These are phyloP conservation scores for Cyberlindnera xishuangbannaensis DNA, from an alignment of 805 yeast species.

Conservation along the genomic window DNA sequence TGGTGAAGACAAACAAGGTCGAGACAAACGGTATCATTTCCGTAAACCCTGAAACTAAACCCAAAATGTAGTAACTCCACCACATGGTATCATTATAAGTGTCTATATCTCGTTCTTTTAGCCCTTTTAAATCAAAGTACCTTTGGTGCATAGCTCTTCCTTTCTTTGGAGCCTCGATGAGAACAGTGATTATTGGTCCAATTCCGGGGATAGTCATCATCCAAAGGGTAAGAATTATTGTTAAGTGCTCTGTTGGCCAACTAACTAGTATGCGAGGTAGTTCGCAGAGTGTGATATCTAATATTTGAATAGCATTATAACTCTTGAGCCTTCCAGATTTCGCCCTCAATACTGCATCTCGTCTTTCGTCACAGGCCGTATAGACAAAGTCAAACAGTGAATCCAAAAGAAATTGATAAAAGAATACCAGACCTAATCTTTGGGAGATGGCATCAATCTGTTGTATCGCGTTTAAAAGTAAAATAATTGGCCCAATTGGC, in stretches of 20 bases:
- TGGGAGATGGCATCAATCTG: constrained; percentile 7
- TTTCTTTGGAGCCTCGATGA: constrained; percentile 8
- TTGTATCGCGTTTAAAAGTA: constrained; percentile 7
- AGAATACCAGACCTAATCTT: constrained; percentile 8
- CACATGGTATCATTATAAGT: constrained; percentile 3
- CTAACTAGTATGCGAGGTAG: constrained; percentile 3
- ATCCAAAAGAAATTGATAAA: constrained; percentile 7
- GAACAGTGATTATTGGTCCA: constrained; percentile 6
- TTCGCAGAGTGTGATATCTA: not conserved
- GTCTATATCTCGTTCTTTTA: constrained; percentile 1
- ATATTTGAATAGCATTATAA: not conserved
- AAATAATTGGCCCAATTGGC: constrained; percentile 7
- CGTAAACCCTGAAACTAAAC: constrained; percentile 5
- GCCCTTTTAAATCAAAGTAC: constrained; percentile 7
- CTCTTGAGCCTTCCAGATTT: constrained; percentile 1
- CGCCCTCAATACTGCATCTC: constrained; percentile 5
- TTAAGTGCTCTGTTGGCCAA: constrained; percentile 4
- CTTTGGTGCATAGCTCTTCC: constrained; percentile 7
- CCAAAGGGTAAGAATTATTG: constrained; percentile 3
- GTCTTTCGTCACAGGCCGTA: not conserved
- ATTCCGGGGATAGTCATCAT: constrained; percentile 8
- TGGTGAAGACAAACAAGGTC: constrained; percentile 11
- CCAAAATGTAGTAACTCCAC: constrained; percentile 8
- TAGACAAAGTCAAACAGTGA: constrained; percentile 10
- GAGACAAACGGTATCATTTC: constrained; percentile 7